Percentiles rank a stretch among this genome's conserved stretches.
Evolutionary conservation across 331 rosid species (phyloP).

Genomic region (Stylosanthes scabra): DNA sequence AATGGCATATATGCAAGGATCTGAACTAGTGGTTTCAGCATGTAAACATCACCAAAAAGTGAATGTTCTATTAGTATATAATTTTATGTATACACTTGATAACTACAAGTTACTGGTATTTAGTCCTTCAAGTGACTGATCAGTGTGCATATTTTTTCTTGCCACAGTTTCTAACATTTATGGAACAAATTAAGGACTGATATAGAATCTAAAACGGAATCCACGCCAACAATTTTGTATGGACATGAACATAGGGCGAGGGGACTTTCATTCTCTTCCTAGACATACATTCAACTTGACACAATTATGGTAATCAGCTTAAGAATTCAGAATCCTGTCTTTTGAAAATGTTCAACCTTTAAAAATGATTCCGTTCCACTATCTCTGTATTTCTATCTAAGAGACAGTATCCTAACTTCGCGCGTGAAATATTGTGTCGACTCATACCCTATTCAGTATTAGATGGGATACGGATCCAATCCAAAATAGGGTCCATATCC

Average conservation of each 20-base stretch:
- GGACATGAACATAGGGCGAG: background rate
- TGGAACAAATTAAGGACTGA: background rate
- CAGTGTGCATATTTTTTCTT: background rate
- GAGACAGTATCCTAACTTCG: no score
- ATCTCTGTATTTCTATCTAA: no score
- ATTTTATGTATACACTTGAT: no score
- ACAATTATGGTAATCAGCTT: background rate
- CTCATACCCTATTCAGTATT: no score
- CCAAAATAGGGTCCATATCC: no score
- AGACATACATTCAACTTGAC: conserved; percentile 1
- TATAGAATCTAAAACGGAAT: background rate
- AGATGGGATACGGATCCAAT: no score
- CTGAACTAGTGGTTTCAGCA: no score
- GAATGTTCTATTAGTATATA: background rate
- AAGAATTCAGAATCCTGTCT: background rate
- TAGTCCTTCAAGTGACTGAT: background rate
- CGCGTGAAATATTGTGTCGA: no score
- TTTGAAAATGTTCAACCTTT: conserved; percentile 2
- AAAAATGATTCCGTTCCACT: conserved; percentile 26
- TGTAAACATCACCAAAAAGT: background rate
- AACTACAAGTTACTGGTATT: no score
- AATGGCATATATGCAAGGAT: background rate
- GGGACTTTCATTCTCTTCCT: background rate
- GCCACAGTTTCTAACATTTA: background rate
- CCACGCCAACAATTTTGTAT: background rate